Conservation (phyloP, 345 rosid genomes). For the Salix udensis region DNA sequence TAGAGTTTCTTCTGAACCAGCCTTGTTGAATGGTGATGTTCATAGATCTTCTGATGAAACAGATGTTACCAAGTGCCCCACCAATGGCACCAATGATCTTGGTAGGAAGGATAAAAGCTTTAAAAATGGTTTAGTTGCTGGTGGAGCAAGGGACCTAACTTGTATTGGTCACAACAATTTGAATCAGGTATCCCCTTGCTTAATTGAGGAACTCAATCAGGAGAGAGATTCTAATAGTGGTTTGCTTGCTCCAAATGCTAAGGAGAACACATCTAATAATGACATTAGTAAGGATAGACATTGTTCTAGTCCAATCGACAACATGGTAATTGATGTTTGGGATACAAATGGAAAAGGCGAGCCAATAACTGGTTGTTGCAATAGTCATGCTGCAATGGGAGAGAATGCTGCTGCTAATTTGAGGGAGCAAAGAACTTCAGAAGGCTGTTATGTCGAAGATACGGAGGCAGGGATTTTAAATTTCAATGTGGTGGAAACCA, state of each 20-base stretch:
- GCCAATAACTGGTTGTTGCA: not conserved
- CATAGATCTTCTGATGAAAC: conserved; percentile 16
- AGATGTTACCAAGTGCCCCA: conserved; percentile 1
- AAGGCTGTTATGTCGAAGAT: not conserved
- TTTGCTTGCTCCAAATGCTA: conserved; percentile 1
- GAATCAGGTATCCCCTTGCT: conserved; percentile 7
- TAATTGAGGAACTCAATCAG: conserved; percentile 18
- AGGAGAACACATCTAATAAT: not conserved
- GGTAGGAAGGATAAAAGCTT: conserved; percentile 6
- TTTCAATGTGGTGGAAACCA: not conserved
- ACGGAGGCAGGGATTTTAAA: not conserved
- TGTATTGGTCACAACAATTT: not conserved
- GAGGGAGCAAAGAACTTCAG: conserved; percentile 1
- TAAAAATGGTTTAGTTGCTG: conserved; percentile 7
- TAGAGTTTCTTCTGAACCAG: conserved; percentile 15
- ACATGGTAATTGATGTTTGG: not conserved
- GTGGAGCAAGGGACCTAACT: conserved; percentile 6
- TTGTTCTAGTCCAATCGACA: not conserved
- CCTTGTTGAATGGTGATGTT: conserved; percentile 6
- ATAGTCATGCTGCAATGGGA: not conserved
- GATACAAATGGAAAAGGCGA: not conserved
- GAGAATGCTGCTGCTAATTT: not conserved
- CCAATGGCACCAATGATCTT: not conserved
- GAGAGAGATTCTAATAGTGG: conserved; percentile 13
- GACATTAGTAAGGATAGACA: not conserved